phyloP scores from a whole-genome alignment of 352 stramenopile species.

The Phytophthora multivora region DNA sequence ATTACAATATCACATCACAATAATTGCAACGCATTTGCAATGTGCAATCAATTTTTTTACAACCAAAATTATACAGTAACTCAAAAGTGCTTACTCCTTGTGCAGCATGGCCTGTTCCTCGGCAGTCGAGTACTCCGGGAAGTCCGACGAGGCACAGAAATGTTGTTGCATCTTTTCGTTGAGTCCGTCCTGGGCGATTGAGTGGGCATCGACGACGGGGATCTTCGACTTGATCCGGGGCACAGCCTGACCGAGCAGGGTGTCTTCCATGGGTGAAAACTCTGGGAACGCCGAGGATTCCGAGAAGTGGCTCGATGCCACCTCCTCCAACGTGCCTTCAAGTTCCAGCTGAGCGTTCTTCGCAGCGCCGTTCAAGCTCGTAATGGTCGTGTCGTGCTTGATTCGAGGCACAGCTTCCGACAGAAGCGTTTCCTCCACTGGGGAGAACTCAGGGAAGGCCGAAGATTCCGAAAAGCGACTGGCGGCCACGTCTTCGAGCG shows the following conservation, averaged over 20 bases:
- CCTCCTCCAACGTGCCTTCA: conserved; percentile 46
- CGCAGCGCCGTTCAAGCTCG: conserved; percentile 30
- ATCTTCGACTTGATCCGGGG: conserved; percentile 5
- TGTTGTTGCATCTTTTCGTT: conserved; percentile 31
- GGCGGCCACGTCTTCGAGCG: no score
- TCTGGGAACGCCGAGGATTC: background rate
- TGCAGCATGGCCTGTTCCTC: conserved; percentile 52
- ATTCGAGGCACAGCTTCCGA: conserved; percentile 32
- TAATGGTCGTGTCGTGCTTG: background rate
- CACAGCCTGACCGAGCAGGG: conserved; percentile 41
- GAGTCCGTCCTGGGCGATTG: conserved; percentile 39
- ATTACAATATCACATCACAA: no score
- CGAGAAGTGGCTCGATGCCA: conserved; percentile 38
- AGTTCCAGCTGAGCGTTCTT: conserved; percentile 25
- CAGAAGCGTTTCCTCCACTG: conserved; percentile 8
- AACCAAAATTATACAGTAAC: background rate
- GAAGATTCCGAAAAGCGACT: no score
- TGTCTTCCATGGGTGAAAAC: conserved; percentile 29
- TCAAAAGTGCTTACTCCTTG: conserved; percentile 12
- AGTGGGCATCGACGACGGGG: conserved; percentile 12
- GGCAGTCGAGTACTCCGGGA: conserved; percentile 46
- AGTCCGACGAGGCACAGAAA: conserved; percentile 63
- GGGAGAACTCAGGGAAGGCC: no score
- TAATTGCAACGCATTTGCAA: background rate
- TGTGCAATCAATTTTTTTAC: no score